Base-by-base conservation (phyloP, 2,329 filamentous ascomycete species). In the Neofusicoccum ribis region DNA sequence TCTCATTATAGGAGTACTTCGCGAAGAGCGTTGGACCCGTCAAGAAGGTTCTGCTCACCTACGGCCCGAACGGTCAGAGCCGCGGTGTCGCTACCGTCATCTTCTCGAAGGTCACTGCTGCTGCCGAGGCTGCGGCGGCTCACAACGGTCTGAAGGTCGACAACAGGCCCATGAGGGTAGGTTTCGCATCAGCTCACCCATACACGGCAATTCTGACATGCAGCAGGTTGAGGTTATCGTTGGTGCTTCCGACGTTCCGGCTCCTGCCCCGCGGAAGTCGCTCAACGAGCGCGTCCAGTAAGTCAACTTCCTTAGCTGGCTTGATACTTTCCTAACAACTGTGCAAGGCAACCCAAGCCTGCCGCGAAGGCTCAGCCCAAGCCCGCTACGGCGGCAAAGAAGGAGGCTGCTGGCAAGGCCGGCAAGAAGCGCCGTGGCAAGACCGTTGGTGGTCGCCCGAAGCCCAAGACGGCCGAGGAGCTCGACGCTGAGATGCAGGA, bases 401-500 rank as follows among this genome's bases (percentile, higher is more conserved):
- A 94, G 83, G 86, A 85, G 65, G 80, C 81, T 49, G 72, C 68
- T 50, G 69, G 64, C 27, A 79, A 76, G 51, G 80, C 76, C 54
- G 78, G 80, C 54, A 82, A 83, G 69, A 96, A 88, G 80, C 77
- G 31, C 9, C 82, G 79, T 50, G 81, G 80, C 68, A 79, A 80
- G 71, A 85, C 85, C 78, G 85, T 84, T 76, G 82, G 84, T 65
- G 82, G 84, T 65, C 81, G 83, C 68, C 82, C 79, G 84, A 96
- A 88, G 80, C 81, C 84, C 82, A 98, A 98, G 91, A 96, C 93
- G 0, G 88, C 90, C 1, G 94, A 97, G 77, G 93, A 99, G 82
- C 88, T 99, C 31, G 95, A 99, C 77, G 93, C 92, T 4, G 95
- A 99, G 79, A 99, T 99, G 95, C 89, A 88, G 20, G 95, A 98